Base-by-base conservation (phyloP, 257 asterid genomes). In the Nicotiana tomentosiformis region DNA sequence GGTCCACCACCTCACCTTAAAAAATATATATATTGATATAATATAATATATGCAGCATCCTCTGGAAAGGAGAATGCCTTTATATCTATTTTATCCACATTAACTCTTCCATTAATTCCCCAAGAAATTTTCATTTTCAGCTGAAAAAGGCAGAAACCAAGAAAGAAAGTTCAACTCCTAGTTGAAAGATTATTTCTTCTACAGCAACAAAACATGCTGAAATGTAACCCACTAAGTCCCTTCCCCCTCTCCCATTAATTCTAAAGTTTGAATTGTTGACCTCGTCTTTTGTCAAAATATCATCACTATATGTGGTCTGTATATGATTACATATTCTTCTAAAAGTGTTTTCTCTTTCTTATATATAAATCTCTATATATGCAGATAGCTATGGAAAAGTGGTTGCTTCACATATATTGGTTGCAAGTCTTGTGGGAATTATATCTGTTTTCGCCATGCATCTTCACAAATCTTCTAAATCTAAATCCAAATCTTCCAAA, bases 361-460 rank as follows among this genome's bases (percentile, higher is more conserved):
- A 49, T 70, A 49, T 39, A 49, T 18, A 46, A 46, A 32, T 17
- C 12, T n/a, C 30, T 7, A 2, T 37, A 12, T 49, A 5, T 77
- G 37, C 57, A 78, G 69, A 58, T 64, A n/a, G 29, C 69, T 17
- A 30, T 58, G 56, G 57, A n/a, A 35, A 78, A 58, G 56, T 56
- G 20, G 39, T 5, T 30, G 1, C 20, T 66, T 66, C 76, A 12
- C 90, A 84, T 84, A 15, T 89, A 3, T 84, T 95, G 26, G 92
- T 88, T 18, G 92, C 91, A 58, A 39, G 91, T 58, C 55, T 93
- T 55, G 9, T 85, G 56, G 97, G 92, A 2, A 43, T 90, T 35
- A 84, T 91, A 83, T 88, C 93, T 58, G 90, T 89, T 79, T 91
- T 85, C 30, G 57, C 90, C 82, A 83, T 91, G 91, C 93, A 90